Conservation (phyloP, 1,139 yeast genomes). For the Diutina siamensis region DNA sequence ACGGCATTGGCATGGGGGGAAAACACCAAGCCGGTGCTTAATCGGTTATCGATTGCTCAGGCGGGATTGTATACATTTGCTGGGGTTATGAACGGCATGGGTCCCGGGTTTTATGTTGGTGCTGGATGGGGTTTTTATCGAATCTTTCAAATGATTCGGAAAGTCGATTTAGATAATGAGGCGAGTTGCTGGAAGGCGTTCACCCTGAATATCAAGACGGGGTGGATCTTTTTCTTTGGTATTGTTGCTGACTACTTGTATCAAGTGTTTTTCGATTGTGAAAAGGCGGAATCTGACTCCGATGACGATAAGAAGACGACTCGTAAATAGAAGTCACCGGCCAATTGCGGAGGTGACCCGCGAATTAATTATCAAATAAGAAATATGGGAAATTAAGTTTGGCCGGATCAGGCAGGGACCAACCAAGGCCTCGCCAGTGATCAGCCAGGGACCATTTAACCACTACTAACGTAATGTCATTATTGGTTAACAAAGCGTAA, state of each 20-base stretch:
- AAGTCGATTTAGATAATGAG: constrained; percentile 72
- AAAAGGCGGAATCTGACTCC: too few species aligned
- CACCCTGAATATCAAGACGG: constrained; percentile 67
- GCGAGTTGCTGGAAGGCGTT: constrained; percentile 75
- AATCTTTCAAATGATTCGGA: constrained; percentile 50
- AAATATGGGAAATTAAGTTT: too few species aligned
- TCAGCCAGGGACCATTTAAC: too few species aligned
- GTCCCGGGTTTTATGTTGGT: constrained; percentile 70
- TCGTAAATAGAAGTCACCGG: too few species aligned
- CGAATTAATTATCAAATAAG: too few species aligned
- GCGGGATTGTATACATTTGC: constrained; percentile 52
- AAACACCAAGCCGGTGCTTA: constrained; percentile 57
- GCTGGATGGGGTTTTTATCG: constrained; percentile 60
- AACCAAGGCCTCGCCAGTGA: too few species aligned
- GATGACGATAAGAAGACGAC: too few species aligned
- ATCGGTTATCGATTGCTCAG: constrained; percentile 56
- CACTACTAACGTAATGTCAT: too few species aligned
- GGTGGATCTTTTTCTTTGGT: constrained; percentile 69
- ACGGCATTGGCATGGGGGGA: constrained; percentile 93
- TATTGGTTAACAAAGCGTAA: too few species aligned
- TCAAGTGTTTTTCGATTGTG: too few species aligned
- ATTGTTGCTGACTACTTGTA: constrained; percentile 62
- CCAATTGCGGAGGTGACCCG: too few species aligned
- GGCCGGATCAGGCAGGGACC: too few species aligned
- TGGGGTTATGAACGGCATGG: constrained; percentile 74